Percentiles rank a stretch among this genome's conserved stretches.
These are phyloP conservation scores for Trichoderma sp. DNA, from an alignment of 2,329 filamentous ascomycete genomes.

Conservation along the genomic window DNA sequence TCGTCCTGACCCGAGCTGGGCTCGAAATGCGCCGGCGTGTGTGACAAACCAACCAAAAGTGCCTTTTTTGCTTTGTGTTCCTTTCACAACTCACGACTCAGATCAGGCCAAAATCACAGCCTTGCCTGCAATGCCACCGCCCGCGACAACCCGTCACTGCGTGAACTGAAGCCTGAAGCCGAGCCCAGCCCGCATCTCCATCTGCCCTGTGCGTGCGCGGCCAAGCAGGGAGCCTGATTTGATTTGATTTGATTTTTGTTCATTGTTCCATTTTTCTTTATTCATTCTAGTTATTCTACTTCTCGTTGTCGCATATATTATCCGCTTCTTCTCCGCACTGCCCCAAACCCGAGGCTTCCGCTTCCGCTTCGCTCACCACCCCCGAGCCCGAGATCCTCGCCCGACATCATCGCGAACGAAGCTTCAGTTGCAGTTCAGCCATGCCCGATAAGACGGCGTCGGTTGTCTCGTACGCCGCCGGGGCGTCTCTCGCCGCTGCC, in stretches of 20 bases:
- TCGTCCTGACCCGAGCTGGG: neutral
- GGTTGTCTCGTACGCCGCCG: slow-evolving; percentile 84
- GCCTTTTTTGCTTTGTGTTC: neutral
- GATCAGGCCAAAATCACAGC: neutral
- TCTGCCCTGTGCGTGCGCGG: slow-evolving; percentile 19
- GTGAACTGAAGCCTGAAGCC: neutral
- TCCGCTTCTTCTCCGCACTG: slow-evolving; percentile 1
- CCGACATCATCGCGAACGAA: neutral
- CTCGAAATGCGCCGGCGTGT: neutral
- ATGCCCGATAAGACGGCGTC: slow-evolving; percentile 43
- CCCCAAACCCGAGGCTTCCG: slow-evolving; percentile 16
- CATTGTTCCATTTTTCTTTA: neutral
- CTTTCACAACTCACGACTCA: neutral
- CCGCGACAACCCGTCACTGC: slow-evolving; percentile 8
- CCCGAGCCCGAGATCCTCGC: no score
- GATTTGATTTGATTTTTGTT: neutral
- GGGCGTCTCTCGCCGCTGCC: slow-evolving; percentile 90
- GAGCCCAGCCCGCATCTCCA: neutral
- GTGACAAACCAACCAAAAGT: neutral
- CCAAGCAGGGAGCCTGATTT: slow-evolving; percentile 2
- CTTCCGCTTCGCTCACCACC: neutral
- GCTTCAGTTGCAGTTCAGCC: neutral
- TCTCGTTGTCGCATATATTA: neutral
- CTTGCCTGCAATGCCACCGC: slow-evolving; percentile 26
- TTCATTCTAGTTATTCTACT: neutral